Percentiles rank a stretch among this genome's conserved stretches.
phyloP scores from a whole-genome alignment of 2,329 filamentous ascomycete genomes.

The Davidsoniella eucalypti region DNA sequence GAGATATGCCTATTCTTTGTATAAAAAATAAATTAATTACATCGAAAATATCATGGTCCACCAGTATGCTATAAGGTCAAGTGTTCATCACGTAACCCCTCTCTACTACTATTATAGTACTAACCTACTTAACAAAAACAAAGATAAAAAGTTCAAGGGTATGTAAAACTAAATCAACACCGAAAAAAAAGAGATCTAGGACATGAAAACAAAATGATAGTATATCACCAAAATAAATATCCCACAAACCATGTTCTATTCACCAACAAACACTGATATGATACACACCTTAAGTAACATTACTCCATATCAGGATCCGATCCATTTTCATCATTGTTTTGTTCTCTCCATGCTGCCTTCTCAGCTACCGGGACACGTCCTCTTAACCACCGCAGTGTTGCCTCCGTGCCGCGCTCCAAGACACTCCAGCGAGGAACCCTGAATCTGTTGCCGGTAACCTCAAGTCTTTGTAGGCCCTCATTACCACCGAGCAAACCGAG shows the following conservation, averaged over 20 bases:
- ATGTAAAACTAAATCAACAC: neutral
- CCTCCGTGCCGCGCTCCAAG: conserved; percentile 74
- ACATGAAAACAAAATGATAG: conserved; percentile 2
- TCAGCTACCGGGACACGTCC: conserved; percentile 53
- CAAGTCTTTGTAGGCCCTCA: conserved; percentile 45
- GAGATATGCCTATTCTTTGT: too few species aligned
- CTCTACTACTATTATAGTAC: too few species aligned
- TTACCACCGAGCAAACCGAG: conserved; percentile 59
- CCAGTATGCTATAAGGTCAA: too few species aligned
- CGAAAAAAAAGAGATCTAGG: neutral
- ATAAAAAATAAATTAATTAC: too few species aligned
- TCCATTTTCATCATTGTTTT: conserved; percentile 21
- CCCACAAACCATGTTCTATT: neutral
- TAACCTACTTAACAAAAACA: neutral
- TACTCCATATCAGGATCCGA: conserved; percentile 8
- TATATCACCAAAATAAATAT: neutral
- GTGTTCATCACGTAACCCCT: too few species aligned
- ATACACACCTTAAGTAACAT: too few species aligned
- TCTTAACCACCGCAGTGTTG: conserved; percentile 63
- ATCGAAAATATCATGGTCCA: too few species aligned
- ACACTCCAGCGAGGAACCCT: conserved; percentile 72
- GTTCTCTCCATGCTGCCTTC: conserved; percentile 38
- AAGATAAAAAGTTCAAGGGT: neutral
- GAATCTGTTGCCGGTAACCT: conserved; percentile 76
- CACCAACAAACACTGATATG: neutral